Evolutionary conservation across 371 early-diverging fungal species (phyloP).

Genomic region (Lichtheimia ramosa): DNA sequence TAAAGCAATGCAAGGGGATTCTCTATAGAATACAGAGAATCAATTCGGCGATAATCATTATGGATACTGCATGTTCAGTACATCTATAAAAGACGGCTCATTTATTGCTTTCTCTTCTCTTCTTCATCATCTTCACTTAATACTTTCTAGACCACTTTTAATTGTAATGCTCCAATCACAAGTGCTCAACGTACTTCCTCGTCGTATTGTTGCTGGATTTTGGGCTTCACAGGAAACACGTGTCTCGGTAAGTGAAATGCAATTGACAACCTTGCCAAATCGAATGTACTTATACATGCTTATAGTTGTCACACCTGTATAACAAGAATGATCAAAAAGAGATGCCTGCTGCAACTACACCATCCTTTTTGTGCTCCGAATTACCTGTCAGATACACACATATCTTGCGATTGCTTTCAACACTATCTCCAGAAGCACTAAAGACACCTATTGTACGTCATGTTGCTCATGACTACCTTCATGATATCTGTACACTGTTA

Average conservation of each 20-base stretch:
- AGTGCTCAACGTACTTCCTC: constrained; percentile 40
- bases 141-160: background rate
- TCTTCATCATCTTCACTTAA: constrained; percentile 2
- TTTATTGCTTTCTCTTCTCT: background rate
- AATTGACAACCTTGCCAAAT: background rate
- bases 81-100: background rate
- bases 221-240: constrained; percentile 49
- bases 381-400: constrained; percentile 72
- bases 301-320: constrained; percentile 11
- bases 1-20: constrained; percentile 4
- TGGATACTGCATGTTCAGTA: background rate
- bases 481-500: constrained; percentile 39
- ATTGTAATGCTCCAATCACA: constrained; percentile 40
- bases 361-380: constrained; percentile 68
- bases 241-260: constrained; percentile 29
- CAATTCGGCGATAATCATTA: background rate
- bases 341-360: constrained; percentile 26
- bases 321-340: background rate
- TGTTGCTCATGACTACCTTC: constrained; percentile 43
- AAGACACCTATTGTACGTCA: constrained; percentile 35
- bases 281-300: background rate
- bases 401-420: constrained; percentile 53
- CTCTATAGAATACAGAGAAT: constrained; percentile 16
- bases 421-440: constrained; percentile 31
- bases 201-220: constrained; percentile 30